Percentiles rank a stretch among this genome's conserved stretches.
These are phyloP conservation scores for Rhodofomes roseus DNA, from an alignment of 1,284 basidiomycete species.

Conservation along the genomic window DNA sequence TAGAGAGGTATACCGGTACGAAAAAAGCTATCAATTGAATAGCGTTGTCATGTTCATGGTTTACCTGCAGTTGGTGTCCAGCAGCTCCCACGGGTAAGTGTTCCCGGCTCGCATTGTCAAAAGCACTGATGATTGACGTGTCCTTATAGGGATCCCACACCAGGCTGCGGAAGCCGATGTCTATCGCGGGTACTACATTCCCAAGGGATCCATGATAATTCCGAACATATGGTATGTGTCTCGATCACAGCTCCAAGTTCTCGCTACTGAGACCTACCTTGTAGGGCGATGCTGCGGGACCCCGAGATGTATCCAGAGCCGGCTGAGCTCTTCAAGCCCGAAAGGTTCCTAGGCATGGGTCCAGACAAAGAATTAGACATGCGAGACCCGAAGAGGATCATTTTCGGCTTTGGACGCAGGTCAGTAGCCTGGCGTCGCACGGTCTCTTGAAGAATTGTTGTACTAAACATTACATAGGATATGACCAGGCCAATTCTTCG, in stretches of 20 bases:
- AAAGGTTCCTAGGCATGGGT: slow-evolving; percentile 35
- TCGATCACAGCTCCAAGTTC: no score
- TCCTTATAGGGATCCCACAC: slow-evolving; percentile 16
- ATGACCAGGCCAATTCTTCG: slow-evolving; percentile 20
- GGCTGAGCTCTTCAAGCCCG: slow-evolving; percentile 5
- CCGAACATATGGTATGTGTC: slow-evolving; percentile 15
- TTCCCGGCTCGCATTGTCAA: not conserved
- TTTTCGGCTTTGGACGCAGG: slow-evolving; percentile 30
- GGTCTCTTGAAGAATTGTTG: no score
- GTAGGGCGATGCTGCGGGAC: slow-evolving; percentile 21
- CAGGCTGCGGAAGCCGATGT: slow-evolving; percentile 15
- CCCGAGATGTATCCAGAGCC: slow-evolving; percentile 16
- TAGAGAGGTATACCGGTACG: slow-evolving; percentile 27
- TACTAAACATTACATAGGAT: slow-evolving; percentile 3
- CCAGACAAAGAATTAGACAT: slow-evolving; percentile 40
- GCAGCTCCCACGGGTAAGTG: not conserved
- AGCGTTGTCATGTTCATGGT: not conserved
- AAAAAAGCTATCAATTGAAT: not conserved
- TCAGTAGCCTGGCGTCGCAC: slow-evolving; percentile 28
- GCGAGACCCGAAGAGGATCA: slow-evolving; percentile 15
- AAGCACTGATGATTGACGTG: not conserved
- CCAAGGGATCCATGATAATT: slow-evolving; percentile 19
- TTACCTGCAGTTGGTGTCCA: not conserved
- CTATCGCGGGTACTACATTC: slow-evolving; percentile 19
- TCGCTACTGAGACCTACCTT: not conserved